Percentiles rank a stretch among this genome's conserved stretches.
Evolutionary conservation across 768 basidiomycete genomes (phyloP).

Genomic region (Lactarius quietus): DNA sequence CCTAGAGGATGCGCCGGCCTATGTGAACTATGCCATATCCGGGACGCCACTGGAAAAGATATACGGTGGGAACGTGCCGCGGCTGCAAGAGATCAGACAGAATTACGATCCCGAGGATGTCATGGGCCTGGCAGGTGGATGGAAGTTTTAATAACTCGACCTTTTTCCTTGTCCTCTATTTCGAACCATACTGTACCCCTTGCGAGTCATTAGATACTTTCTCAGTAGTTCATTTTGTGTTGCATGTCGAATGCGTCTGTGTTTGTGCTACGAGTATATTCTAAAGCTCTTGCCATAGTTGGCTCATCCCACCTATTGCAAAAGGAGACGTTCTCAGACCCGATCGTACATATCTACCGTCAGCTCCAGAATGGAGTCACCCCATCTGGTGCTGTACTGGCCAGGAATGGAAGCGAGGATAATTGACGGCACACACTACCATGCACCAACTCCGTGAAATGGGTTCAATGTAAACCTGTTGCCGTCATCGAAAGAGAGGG

Average conservation of each 20-base stretch:
- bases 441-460: no score
- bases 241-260: background rate
- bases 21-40: constrained; percentile 12
- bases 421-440: no score
- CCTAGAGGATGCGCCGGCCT: background rate
- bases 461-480: no score
- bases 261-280: no score
- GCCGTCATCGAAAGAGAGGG: no score
- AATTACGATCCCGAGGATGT: constrained; percentile 7
- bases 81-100: constrained; percentile 12
- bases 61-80: constrained; percentile 6
- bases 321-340: no score
- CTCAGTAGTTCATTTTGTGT: background rate
- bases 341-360: no score
- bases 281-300: no score
- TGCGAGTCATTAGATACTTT: background rate
- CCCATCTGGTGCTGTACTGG: no score
- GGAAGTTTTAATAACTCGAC: constrained; percentile 2
- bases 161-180: background rate
- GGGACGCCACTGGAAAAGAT: constrained; percentile 5
- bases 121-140: constrained; percentile 16
- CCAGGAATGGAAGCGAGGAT: no score
- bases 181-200: background rate
- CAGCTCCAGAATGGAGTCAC: no score
- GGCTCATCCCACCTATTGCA: no score